Conservation (phyloP, 257 asterid genomes). For the Solanum pinnatisectum region DNA sequence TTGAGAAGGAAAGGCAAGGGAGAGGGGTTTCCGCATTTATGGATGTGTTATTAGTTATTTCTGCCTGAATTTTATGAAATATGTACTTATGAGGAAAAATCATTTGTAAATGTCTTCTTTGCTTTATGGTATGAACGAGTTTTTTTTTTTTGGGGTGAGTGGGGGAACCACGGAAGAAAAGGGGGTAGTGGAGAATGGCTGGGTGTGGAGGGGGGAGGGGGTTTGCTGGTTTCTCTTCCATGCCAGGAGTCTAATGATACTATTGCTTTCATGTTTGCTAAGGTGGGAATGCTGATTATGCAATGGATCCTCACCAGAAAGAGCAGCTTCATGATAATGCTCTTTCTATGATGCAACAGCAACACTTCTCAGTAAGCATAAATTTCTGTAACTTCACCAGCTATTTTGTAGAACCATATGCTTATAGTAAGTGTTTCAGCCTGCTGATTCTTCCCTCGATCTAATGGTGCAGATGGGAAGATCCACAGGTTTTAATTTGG, state of each 20-base stretch:
- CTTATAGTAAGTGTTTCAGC: neutral
- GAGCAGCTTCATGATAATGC: constrained; percentile 69
- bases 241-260: constrained; percentile 1
- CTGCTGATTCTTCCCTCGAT: constrained; percentile 1
- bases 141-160: neutral
- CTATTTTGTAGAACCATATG: neutral
- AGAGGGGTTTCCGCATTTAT: neutral
- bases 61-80: neutral
- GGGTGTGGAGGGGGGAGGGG: neutral
- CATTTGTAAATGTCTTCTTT: neutral
- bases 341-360: constrained; percentile 68
- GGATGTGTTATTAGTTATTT: neutral
- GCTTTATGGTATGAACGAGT: neutral
- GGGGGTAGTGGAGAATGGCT: neutral
- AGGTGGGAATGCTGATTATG: constrained; percentile 54
- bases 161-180: neutral
- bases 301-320: constrained; percentile 54
- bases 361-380: constrained; percentile 60
- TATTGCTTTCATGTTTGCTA: constrained; percentile 25
- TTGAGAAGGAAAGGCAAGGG: neutral
- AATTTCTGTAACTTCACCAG: neutral
- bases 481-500: constrained; percentile 64
- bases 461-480: constrained; percentile 56
- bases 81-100: neutral
- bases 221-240: neutral